phyloP scores from a whole-genome alignment of 148 eudicot species.

The Cornus controversa region DNA sequence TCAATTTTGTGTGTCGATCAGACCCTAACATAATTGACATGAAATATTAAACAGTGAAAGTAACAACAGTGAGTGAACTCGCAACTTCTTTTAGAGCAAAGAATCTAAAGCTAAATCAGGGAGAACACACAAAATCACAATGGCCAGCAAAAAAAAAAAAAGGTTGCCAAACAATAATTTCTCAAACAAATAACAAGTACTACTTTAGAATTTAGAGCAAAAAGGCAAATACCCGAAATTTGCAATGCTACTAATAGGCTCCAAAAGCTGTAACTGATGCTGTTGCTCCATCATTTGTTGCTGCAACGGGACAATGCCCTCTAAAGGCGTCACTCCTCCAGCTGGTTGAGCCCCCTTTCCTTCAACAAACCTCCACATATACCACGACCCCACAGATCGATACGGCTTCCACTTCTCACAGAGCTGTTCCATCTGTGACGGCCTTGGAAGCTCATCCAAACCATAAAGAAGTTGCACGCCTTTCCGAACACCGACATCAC shows the following conservation, averaged over 20 bases:
- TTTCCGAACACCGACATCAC: conserved; percentile 50
- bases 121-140: not conserved
- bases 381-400: conserved; percentile 44
- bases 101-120: not conserved
- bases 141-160: not conserved
- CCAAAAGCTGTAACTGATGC: conserved; percentile 43
- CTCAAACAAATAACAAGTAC: not conserved
- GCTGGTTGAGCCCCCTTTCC: conserved; percentile 25
- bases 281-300: conserved; percentile 34
- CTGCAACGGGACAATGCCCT: conserved; percentile 27
- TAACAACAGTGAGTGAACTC: not conserved
- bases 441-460: conserved; percentile 49
- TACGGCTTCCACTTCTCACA: conserved; percentile 48
- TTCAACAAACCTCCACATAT: conserved; percentile 46
- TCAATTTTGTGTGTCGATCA: not conserved
- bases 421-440: conserved; percentile 52
- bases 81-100: not conserved
- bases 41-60: not conserved
- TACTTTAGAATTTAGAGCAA: not conserved
- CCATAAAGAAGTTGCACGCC: conserved; percentile 47
- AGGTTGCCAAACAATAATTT: not conserved
- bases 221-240: conserved; percentile 38
- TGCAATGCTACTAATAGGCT: conserved; percentile 34
- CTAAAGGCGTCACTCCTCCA: conserved; percentile 12
- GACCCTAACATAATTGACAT: not conserved